These are phyloP conservation scores for Wickerhamia fluorescens DNA, from an alignment of 805 yeast genomes.

Conservation along the genomic window DNA sequence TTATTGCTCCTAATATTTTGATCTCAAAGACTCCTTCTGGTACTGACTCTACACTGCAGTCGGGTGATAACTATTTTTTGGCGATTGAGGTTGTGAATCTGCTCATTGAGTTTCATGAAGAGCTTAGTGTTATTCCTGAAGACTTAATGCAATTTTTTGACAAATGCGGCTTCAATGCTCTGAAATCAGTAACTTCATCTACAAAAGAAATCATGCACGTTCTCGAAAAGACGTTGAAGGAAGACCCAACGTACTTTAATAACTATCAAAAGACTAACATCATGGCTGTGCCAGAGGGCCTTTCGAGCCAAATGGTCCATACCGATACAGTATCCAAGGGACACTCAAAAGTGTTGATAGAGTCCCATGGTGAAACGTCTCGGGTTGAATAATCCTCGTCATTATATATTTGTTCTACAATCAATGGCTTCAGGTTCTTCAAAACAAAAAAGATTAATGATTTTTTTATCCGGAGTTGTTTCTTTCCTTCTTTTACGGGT, in stretches of 20 bases:
- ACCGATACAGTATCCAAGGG: conserved; percentile 26
- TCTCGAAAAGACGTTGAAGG: conserved; percentile 26
- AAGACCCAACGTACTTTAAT: conserved; percentile 23
- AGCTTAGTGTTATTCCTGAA: conserved; percentile 67
- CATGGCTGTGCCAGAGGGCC: conserved; percentile 4
- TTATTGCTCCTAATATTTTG: conserved; percentile 85
- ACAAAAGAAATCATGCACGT: conserved; percentile 32
- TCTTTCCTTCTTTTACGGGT: too few relatives aligned
- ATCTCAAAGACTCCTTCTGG: conserved; percentile 43
- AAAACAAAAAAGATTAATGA: too few relatives aligned
- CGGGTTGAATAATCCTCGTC: conserved; percentile 5
- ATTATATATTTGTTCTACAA: too few relatives aligned
- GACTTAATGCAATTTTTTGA: conserved; percentile 49
- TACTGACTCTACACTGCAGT: conserved; percentile 14
- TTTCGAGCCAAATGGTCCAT: conserved; percentile 20
- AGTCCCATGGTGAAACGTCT: conserved; percentile 26
- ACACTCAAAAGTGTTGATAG: conserved; percentile 19
- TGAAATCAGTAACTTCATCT: conserved; percentile 11
- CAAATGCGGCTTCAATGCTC: conserved; percentile 31
- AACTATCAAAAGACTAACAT: conserved; percentile 6
- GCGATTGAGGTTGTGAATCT: conserved; percentile 88
- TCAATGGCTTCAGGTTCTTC: too few relatives aligned
- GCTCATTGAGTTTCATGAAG: conserved; percentile 74
- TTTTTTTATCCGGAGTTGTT: too few relatives aligned
- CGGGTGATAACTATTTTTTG: conserved; percentile 70